These are phyloP conservation scores for Tulasnella sp. DNA, from an alignment of 768 basidiomycete genomes.

Conservation along the genomic window DNA sequence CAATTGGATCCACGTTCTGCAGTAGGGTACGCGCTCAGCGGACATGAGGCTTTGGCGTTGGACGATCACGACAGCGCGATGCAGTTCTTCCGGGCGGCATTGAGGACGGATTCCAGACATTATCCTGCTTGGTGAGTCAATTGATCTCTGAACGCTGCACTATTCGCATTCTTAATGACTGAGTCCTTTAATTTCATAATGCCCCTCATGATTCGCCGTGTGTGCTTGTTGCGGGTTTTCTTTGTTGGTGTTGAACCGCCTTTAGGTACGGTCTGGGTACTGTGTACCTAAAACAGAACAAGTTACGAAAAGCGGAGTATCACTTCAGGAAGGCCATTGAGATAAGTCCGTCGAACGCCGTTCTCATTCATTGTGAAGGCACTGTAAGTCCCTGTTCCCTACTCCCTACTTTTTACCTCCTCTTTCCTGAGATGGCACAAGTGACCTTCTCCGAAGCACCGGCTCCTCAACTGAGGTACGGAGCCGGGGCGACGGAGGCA, in stretches of 20 bases:
- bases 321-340: constrained; percentile 91
- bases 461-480: constrained; percentile 20
- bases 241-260: not conserved
- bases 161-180: constrained; percentile 21
- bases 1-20: constrained; percentile 89
- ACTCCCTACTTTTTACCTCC: constrained; percentile 2
- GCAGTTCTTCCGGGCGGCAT: constrained; percentile 86
- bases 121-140: constrained; percentile 94
- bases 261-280: constrained; percentile 98
- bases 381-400: constrained; percentile 66
- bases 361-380: constrained; percentile 94
- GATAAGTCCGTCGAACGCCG: constrained; percentile 93
- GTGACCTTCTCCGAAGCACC: constrained; percentile 12
- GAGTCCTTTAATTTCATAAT: constrained; percentile 30
- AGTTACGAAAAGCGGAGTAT: constrained; percentile 91
- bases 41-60: constrained; percentile 90
- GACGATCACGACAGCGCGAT: constrained; percentile 94
- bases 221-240: constrained; percentile 20
- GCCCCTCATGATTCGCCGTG: not conserved
- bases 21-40: constrained; percentile 95
- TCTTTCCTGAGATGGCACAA: not conserved
- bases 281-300: constrained; percentile 94
- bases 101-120: constrained; percentile 88
- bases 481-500: constrained; percentile 11
- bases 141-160: not conserved